Conservation (phyloP, 2,329 filamentous ascomycete species). For the Exophiala aquamarina region DNA sequence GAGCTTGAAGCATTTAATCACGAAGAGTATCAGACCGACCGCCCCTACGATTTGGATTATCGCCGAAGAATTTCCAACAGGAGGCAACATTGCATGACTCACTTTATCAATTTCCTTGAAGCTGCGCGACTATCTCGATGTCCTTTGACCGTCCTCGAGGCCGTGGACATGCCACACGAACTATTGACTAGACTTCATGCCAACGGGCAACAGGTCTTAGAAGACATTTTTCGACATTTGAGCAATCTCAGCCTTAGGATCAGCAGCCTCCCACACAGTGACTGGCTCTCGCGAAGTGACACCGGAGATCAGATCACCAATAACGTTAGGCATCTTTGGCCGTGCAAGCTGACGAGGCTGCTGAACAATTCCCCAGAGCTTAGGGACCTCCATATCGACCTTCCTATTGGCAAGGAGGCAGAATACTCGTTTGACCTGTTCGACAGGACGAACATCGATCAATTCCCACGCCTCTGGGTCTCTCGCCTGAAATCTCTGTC, state of each 20-base stretch:
- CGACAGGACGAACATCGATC: conserved; percentile 20
- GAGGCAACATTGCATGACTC: conserved; percentile 16
- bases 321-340: conserved; percentile 11
- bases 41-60: conserved; percentile 17
- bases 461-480: conserved; percentile 17
- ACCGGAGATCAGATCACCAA: conserved; percentile 7
- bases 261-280: conserved; percentile 19
- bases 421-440: conserved; percentile 22
- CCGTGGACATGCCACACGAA: conserved; percentile 17
- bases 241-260: conserved; percentile 14
- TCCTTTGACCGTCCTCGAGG: conserved; percentile 9
- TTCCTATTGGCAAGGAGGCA: conserved; percentile 13
- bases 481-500: conserved; percentile 13
- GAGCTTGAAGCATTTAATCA: conserved; percentile 19
- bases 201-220: conserved; percentile 1
- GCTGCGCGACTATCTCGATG: conserved; percentile 9
- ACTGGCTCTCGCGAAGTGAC: conserved; percentile 18
- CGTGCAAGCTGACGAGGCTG: conserved; percentile 9
- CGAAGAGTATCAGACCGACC: conserved; percentile 10
- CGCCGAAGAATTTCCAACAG: conserved; percentile 18
- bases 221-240: conserved; percentile 10
- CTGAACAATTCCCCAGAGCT: conserved; percentile 15
- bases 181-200: conserved; percentile 6
- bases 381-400: conserved; percentile 16
- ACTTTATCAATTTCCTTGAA: conserved; percentile 20